phyloP scores from a whole-genome alignment of 345 rosid species.

The Alliaria petiolata region DNA sequence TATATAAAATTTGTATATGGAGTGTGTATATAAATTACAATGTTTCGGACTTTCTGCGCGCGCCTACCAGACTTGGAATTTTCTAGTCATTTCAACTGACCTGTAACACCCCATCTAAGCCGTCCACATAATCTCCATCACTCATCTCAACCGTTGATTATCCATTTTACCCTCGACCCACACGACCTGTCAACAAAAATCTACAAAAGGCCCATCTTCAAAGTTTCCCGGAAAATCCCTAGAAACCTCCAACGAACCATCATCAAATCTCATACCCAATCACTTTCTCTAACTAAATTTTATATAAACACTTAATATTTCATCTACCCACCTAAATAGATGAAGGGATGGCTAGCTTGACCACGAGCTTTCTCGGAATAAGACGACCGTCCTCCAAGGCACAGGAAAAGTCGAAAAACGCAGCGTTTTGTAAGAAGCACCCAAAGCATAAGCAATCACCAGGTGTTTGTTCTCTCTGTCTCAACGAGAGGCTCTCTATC shows the following conservation, averaged over 20 bases:
- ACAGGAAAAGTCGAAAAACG: conserved; percentile 20
- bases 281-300: neutral
- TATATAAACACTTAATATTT: conserved; percentile 22
- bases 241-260: conserved; percentile 31
- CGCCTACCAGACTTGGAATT: conserved; percentile 39
- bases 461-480: conserved; percentile 34
- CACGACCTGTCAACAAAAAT: conserved; percentile 32
- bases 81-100: conserved; percentile 29
- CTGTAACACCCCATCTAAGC: neutral
- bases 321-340: conserved; percentile 4
- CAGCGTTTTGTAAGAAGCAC: conserved; percentile 26
- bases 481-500: conserved; percentile 28
- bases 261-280: neutral
- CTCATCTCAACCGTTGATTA: conserved; percentile 17
- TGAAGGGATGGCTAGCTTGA: conserved; percentile 29
- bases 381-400: conserved; percentile 9
- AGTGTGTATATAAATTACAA: conserved; percentile 11
- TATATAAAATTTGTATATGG: neutral
- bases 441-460: conserved; percentile 36
- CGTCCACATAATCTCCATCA: neutral
- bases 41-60: conserved; percentile 26
- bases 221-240: conserved; percentile 33
- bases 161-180: conserved; percentile 23
- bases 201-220: conserved; percentile 20
- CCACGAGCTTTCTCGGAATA: conserved; percentile 29